These are phyloP conservation scores for Pseudogymnoascus sp. DNA, from an alignment of 2,329 filamentous ascomycete genomes.

Conservation along the genomic window DNA sequence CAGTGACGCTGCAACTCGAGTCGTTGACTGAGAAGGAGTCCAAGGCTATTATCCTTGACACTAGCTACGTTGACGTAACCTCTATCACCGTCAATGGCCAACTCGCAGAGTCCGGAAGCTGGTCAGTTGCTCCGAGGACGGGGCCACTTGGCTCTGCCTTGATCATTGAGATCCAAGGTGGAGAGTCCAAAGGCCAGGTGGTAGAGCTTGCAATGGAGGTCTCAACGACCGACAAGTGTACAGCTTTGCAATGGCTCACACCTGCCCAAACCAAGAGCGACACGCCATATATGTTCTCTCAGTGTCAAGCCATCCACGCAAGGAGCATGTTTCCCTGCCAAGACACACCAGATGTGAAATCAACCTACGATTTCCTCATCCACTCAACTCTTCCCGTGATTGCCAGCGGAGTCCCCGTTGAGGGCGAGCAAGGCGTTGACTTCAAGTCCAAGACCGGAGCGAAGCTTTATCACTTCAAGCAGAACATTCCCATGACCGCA, in stretches of 20 bases:
- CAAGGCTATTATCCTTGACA: slow-evolving; percentile 78
- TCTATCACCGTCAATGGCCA: slow-evolving; percentile 62
- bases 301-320: slow-evolving; percentile 94
- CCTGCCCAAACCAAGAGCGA: slow-evolving; percentile 92
- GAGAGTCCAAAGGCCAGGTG: slow-evolving; percentile 46
- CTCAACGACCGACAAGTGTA: slow-evolving; percentile 80
- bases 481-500: slow-evolving; percentile 85
- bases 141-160: slow-evolving; percentile 73
- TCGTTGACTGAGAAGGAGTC: slow-evolving; percentile 68
- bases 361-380: slow-evolving; percentile 86
- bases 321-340: slow-evolving; percentile 94
- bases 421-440: slow-evolving; percentile 43
- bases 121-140: slow-evolving; percentile 44
- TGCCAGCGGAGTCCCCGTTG: slow-evolving; percentile 68
- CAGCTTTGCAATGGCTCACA: slow-evolving; percentile 90
- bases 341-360: slow-evolving; percentile 95
- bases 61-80: slow-evolving; percentile 71
- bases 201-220: slow-evolving; percentile 59
- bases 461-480: slow-evolving; percentile 75
- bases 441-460: slow-evolving; percentile 43
- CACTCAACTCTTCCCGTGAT: slow-evolving; percentile 84
- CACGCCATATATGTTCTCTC: slow-evolving; percentile 96
- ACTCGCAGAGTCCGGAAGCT: background rate
- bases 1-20: slow-evolving; percentile 69
- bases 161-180: slow-evolving; percentile 54